phyloP scores from a whole-genome alignment of 345 rosid species.

The Eucalyptus rudis region DNA sequence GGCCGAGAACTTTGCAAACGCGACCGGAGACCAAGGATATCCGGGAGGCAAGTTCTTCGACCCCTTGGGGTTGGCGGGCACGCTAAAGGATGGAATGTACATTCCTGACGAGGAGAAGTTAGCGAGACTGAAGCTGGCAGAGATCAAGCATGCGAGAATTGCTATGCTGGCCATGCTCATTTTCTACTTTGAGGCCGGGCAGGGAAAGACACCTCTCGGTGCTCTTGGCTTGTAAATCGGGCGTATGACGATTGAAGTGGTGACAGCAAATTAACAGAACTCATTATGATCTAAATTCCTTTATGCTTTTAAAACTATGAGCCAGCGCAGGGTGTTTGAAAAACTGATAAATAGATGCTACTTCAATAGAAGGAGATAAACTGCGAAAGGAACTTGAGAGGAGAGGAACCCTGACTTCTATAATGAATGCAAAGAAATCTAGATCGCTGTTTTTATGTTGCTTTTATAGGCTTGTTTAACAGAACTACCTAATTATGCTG shows the following conservation, averaged over 20 bases:
- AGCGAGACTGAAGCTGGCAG: slow-evolving; percentile 83
- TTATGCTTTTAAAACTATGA: background rate
- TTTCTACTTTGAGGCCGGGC: slow-evolving; percentile 96
- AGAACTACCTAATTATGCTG: background rate
- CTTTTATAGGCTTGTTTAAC: background rate
- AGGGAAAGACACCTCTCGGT: slow-evolving; percentile 94
- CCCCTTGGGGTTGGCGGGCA: slow-evolving; percentile 73
- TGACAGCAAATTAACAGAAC: background rate
- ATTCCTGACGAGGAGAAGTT: slow-evolving; percentile 71
- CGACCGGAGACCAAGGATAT: slow-evolving; percentile 88
- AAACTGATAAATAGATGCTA: background rate
- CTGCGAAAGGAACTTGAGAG: background rate
- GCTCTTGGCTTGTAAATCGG: slow-evolving; percentile 72
- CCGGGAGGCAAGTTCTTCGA: slow-evolving; percentile 97
- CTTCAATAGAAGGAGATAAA: background rate
- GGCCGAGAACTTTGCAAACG: slow-evolving; percentile 71
- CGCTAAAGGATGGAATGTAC: slow-evolving; percentile 47
- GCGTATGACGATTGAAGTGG: background rate
- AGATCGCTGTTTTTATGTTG: background rate
- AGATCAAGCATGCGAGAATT: slow-evolving; percentile 91
- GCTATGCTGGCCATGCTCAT: slow-evolving; percentile 95
- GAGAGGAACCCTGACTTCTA: background rate
- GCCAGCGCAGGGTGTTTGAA: background rate
- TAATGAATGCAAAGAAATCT: background rate
- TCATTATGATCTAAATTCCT: background rate